Conservation (phyloP, 306 rosid species). For the Gillenia trifoliata region DNA sequence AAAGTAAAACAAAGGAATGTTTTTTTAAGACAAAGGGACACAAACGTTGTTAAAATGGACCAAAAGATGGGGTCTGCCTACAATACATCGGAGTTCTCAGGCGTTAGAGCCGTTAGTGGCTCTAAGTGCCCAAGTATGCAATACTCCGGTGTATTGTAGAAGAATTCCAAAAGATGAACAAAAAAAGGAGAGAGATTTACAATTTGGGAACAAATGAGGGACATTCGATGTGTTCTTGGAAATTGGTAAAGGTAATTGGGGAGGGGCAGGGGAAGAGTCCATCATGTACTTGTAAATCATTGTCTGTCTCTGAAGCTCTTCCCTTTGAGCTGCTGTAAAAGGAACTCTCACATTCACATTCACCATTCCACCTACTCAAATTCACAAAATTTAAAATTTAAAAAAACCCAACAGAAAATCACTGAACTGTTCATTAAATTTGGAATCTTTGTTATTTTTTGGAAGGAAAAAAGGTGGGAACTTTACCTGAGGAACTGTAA, state of each 20-base stretch:
- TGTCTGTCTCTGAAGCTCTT: conserved; percentile 31
- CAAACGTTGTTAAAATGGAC: background rate
- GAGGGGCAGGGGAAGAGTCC: conserved; percentile 27
- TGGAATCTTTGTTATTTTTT: background rate
- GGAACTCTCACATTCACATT: conserved; percentile 19
- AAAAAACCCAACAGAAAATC: conserved; percentile 2
- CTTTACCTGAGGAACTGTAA: conserved; percentile 23
- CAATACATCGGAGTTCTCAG: background rate
- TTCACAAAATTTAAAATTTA: background rate
- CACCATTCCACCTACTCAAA: conserved; percentile 17
- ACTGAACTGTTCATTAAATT: background rate
- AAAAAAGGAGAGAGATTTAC: conserved; percentile 2
- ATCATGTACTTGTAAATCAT: conserved; percentile 26
- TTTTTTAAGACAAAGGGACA: background rate
- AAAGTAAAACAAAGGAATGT: background rate
- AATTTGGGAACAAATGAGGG: background rate
- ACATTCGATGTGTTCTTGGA: conserved; percentile 17
- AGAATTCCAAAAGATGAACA: background rate
- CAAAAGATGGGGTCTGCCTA: background rate
- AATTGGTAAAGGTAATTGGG: conserved; percentile 19
- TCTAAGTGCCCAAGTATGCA: background rate
- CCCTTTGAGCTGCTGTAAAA: conserved; percentile 28
- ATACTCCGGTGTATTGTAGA: background rate
- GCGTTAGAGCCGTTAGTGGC: background rate
- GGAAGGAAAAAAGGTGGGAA: background rate